A percentile compares a stretch with the other conserved stretches of the same genome.
Evolutionary conservation across 768 basidiomycete species (phyloP).

Genomic region (Tricholoma matsutake): DNA sequence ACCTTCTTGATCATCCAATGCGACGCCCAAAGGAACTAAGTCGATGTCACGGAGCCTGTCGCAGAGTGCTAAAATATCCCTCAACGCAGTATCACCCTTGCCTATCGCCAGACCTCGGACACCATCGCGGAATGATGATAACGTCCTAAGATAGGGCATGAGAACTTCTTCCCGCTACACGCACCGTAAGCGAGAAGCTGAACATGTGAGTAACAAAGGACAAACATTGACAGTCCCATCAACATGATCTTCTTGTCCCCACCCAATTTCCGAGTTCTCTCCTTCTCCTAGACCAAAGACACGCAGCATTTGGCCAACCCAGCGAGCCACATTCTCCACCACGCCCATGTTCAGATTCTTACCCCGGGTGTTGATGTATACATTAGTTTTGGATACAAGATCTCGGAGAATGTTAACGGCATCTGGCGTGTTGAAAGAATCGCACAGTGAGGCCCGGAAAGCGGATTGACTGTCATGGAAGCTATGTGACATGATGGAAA

Average conservation of each 20-base stretch:
- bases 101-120: constrained; percentile 80
- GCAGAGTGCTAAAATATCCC: constrained; percentile 81
- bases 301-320: constrained; percentile 71
- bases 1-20: constrained; percentile 96
- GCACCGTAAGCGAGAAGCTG: constrained; percentile 10
- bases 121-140: constrained; percentile 90
- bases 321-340: constrained; percentile 61
- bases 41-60: constrained; percentile 90
- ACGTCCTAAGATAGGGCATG: constrained; percentile 82
- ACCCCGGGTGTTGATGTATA: constrained; percentile 75
- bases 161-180: constrained; percentile 76
- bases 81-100: constrained; percentile 59
- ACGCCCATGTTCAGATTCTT: constrained; percentile 58
- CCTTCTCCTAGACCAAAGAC: constrained; percentile 81
- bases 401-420: constrained; percentile 77
- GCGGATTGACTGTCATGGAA: constrained; percentile 68
- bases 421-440: constrained; percentile 94
- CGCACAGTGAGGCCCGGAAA: constrained; percentile 87
- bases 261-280: constrained; percentile 68
- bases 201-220: constrained; percentile 13
- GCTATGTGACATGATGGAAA: constrained; percentile 36
- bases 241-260: constrained; percentile 66
- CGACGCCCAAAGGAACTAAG: constrained; percentile 90
- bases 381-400: constrained; percentile 80
- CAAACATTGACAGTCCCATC: constrained; percentile 51